Evolutionary conservation across 208 protist genomes (phyloP).

Genomic region (Wallacemonas sp.): DNA sequence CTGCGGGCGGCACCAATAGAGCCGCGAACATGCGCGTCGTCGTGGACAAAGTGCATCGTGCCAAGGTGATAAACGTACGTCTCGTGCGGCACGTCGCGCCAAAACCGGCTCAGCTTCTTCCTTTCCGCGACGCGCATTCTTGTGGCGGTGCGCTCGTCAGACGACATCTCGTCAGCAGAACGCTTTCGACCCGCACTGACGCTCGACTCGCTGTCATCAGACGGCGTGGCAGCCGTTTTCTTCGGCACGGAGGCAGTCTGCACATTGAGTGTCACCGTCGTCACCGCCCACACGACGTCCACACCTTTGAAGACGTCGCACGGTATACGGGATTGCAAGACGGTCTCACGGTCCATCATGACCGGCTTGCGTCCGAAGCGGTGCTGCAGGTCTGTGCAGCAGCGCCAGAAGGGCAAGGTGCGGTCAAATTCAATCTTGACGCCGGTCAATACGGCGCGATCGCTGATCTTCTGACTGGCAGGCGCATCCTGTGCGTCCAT

Average conservation of each 20-base stretch:
- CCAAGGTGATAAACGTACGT: conserved; percentile 33
- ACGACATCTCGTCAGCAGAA: neutral
- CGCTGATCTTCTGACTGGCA: conserved; percentile 26
- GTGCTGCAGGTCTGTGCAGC: conserved; percentile 46
- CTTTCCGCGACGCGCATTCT: neutral
- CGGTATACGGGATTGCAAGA: conserved; percentile 35
- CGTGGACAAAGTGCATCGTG: conserved; percentile 81
- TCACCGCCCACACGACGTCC: conserved; percentile 68
- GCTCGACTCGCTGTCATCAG: neutral
- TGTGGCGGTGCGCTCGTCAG: neutral
- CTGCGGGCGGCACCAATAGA: conserved; percentile 33
- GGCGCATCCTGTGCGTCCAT: neutral
- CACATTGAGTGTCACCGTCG: conserved; percentile 30
- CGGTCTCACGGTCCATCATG: conserved; percentile 31
- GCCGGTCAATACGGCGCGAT: conserved; percentile 31
- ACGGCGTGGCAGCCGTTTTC: neutral
- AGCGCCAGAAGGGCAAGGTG: conserved; percentile 71
- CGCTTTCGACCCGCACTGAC: neutral
- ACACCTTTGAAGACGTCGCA: conserved; percentile 58
- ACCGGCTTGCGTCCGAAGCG: conserved; percentile 23
- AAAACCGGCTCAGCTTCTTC: conserved; percentile 15
- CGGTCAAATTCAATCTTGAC: conserved; percentile 58
- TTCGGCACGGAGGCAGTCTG: neutral
- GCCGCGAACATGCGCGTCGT: conserved; percentile 36
- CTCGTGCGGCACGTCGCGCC: conserved; percentile 16